Evolutionary conservation across 1,284 basidiomycete species (phyloP).

Genomic region (Leccinum solheimii): DNA sequence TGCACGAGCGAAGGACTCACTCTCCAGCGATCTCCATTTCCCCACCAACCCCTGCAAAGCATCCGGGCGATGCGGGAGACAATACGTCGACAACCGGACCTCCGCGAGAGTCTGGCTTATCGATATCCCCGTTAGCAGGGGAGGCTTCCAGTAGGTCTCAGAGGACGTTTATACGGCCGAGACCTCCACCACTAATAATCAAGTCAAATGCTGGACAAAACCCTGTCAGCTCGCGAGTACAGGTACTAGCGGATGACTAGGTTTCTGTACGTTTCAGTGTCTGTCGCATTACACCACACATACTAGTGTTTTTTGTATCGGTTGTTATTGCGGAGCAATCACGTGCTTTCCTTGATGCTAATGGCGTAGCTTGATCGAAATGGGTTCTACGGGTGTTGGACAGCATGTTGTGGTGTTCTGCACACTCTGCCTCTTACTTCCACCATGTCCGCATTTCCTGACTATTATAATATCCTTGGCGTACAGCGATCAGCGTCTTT

Average conservation of each 20-base stretch:
- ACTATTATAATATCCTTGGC: slow-evolving; percentile 71
- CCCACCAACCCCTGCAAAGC: not conserved
- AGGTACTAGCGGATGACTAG: slow-evolving; percentile 26
- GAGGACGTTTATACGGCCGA: slow-evolving; percentile 45
- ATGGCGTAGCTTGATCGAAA: slow-evolving; percentile 10
- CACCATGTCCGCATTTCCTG: slow-evolving; percentile 65
- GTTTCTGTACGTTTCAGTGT: not conserved
- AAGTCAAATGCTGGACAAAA: slow-evolving; percentile 12
- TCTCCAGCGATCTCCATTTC: slow-evolving; percentile 4
- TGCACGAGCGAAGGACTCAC: slow-evolving; percentile 2
- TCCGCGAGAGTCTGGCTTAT: slow-evolving; percentile 4
- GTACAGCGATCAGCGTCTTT: slow-evolving; percentile 59
- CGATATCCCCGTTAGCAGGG: slow-evolving; percentile 23
- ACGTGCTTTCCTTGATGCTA: slow-evolving; percentile 18
- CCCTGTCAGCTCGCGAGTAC: slow-evolving; percentile 9
- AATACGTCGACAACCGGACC: slow-evolving; percentile 22
- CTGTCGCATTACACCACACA: slow-evolving; percentile 8
- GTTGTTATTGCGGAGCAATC: slow-evolving; percentile 13
- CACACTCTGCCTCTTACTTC: slow-evolving; percentile 10
- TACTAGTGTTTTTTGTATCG: not conserved
- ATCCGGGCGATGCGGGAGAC: not conserved
- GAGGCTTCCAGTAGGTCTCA: slow-evolving; percentile 30
- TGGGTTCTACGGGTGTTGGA: slow-evolving; percentile 3
- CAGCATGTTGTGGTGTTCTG: slow-evolving; percentile 10
- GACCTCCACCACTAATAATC: slow-evolving; percentile 42